Evolutionary conservation across 2,329 filamentous ascomycete species (phyloP).

Genomic region (Claviceps paspali): DNA sequence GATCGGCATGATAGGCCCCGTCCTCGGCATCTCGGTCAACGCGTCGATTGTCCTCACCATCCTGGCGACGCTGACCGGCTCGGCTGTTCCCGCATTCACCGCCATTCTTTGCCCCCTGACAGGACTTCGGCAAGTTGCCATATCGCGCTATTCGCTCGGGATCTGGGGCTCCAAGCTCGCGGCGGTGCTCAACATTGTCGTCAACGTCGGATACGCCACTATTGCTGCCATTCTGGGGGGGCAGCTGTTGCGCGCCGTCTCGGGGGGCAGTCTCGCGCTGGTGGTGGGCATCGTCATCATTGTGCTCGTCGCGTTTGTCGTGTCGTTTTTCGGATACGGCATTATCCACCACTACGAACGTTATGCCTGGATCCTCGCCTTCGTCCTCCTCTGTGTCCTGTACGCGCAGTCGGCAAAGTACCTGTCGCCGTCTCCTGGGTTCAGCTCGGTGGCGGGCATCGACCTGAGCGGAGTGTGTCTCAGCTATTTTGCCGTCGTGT

Average conservation of each 20-base stretch:
- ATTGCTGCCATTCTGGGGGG: slow-evolving; percentile 10
- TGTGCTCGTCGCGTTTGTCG: slow-evolving; percentile 9
- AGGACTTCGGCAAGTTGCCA: slow-evolving; percentile 8
- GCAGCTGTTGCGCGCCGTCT: slow-evolving; percentile 11
- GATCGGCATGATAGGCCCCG: slow-evolving; percentile 6
- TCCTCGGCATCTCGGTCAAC: slow-evolving; percentile 6
- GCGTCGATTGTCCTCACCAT: slow-evolving; percentile 6
- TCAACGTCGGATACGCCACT: slow-evolving; percentile 9
- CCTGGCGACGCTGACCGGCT: slow-evolving; percentile 2
- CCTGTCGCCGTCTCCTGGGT: slow-evolving; percentile 4
- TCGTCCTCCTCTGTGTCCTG: slow-evolving; percentile 9
- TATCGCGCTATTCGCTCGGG: slow-evolving; percentile 8
- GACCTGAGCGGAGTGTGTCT: slow-evolving; percentile 7
- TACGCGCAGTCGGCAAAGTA: slow-evolving; percentile 9
- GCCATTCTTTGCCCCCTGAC: slow-evolving; percentile 5
- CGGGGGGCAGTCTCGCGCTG: slow-evolving; percentile 9
- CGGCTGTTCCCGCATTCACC: slow-evolving; percentile 6
- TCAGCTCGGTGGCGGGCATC: slow-evolving; percentile 1
- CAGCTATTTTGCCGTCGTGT: slow-evolving; percentile 9
- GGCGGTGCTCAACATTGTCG: slow-evolving; percentile 10
- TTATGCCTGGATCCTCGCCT: slow-evolving; percentile 10
- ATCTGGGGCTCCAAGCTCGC: slow-evolving; percentile 11
- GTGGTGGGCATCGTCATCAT: slow-evolving; percentile 11
- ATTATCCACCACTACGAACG: slow-evolving; percentile 11
- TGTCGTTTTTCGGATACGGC: slow-evolving; percentile 10